Percentiles rank a stretch among this genome's conserved stretches.
Evolutionary conservation across 345 rosid species (phyloP).

Genomic region (Geranium rotundifolium): DNA sequence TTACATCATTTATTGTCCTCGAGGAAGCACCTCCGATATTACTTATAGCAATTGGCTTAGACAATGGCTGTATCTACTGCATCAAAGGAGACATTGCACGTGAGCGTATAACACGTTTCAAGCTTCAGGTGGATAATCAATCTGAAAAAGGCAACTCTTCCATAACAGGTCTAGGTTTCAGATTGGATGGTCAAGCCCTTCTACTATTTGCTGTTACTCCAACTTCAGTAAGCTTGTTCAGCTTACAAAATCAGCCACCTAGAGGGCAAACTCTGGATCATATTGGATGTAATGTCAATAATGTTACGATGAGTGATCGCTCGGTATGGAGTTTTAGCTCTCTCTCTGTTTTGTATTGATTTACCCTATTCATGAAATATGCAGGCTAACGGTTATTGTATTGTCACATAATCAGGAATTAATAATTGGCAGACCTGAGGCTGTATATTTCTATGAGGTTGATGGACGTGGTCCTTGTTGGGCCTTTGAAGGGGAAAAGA

Average conservation of each 20-base stretch:
- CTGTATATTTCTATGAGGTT: constrained; percentile 88
- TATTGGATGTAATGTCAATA: constrained; percentile 54
- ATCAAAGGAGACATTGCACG: constrained; percentile 96
- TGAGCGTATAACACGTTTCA: constrained; percentile 80
- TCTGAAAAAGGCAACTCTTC: constrained; percentile 31
- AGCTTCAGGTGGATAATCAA: constrained; percentile 59
- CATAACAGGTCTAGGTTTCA: constrained; percentile 72
- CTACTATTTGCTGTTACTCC: constrained; percentile 79
- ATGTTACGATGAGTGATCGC: constrained; percentile 90
- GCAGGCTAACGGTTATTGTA: neutral
- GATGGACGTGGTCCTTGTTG: constrained; percentile 99
- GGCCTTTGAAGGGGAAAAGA: constrained; percentile 99
- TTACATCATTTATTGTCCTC: constrained; percentile 77
- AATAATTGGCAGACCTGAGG: constrained; percentile 88
- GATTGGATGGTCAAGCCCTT: constrained; percentile 84
- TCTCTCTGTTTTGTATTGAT: neutral
- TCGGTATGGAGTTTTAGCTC: constrained; percentile 33
- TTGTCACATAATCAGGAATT: constrained; percentile 49
- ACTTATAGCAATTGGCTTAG: constrained; percentile 82
- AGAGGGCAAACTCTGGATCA: constrained; percentile 69
- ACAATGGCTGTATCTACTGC: constrained; percentile 73
- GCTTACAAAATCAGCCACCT: constrained; percentile 71
- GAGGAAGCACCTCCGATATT: constrained; percentile 96
- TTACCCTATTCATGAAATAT: constrained; percentile 5
- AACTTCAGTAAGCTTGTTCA: constrained; percentile 56